These are phyloP conservation scores for Blastobotrys attinorum DNA, from an alignment of 805 yeast genomes.

Conservation along the genomic window DNA sequence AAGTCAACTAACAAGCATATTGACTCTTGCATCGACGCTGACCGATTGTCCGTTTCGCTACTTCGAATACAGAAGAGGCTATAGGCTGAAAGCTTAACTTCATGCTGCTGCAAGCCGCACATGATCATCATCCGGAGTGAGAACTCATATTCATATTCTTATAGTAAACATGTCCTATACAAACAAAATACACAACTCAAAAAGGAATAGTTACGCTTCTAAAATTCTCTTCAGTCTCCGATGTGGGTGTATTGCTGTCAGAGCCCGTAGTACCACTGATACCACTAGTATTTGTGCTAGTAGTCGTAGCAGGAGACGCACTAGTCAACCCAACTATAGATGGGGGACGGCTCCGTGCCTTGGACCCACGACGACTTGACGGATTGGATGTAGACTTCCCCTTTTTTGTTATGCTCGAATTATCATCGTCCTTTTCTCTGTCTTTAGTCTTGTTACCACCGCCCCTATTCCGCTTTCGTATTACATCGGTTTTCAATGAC, in stretches of 20 bases:
- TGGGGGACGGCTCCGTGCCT: background rate
- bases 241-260: background rate
- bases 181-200: too few species aligned
- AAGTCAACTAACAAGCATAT: too few species aligned
- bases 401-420: background rate
- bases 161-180: too few species aligned
- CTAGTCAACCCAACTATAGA: background rate
- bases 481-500: constrained; percentile 84
- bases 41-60: too few species aligned
- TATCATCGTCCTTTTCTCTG: background rate
- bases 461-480: constrained; percentile 75
- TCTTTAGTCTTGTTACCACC: background rate
- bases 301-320: background rate
- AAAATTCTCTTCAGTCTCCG: background rate
- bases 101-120: too few species aligned
- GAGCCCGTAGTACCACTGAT: background rate
- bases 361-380: background rate
- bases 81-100: too few species aligned
- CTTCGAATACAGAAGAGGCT: too few species aligned
- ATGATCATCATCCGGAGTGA: too few species aligned
- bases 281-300: background rate
- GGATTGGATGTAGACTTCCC: background rate
- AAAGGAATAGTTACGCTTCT: background rate
- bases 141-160: too few species aligned
- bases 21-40: too few species aligned